Conservation (phyloP, 495 filamentous ascomycete genomes). For the Astrothelium subdiscretum region DNA sequence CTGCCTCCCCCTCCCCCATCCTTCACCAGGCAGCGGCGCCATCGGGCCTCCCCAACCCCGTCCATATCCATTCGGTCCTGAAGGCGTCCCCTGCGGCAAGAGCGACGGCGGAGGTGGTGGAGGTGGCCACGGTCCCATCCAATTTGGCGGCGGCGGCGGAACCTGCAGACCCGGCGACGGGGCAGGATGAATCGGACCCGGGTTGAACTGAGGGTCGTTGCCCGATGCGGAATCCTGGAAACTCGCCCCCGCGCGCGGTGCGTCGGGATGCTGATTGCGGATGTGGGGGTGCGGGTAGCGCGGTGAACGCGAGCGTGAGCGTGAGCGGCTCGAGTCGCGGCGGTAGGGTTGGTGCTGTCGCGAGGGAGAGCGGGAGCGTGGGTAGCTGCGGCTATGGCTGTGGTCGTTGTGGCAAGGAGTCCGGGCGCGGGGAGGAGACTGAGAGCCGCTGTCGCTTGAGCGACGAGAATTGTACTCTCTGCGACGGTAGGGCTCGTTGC, state of each 20-base stretch:
- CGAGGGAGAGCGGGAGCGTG: neutral
- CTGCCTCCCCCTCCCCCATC: neutral
- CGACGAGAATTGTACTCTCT: neutral
- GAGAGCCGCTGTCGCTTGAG: neutral
- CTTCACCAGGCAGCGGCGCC: neutral
- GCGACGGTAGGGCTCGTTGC: neutral
- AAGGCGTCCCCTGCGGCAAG: neutral
- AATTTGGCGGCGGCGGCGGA: conserved; percentile 2
- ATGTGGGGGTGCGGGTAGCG: neutral
- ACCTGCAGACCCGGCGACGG: neutral
- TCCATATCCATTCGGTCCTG: neutral
- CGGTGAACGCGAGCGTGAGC: neutral
- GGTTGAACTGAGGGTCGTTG: neutral
- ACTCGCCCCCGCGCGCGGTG: too few relatives aligned
- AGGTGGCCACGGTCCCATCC: conserved; percentile 5
- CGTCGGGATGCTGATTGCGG: neutral
- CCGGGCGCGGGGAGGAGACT: neutral
- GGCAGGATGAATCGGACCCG: neutral
- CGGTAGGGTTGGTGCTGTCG: too few relatives aligned
- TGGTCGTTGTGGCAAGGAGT: neutral
- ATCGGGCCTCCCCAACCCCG: neutral
- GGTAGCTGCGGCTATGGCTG: neutral
- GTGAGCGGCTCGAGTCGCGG: neutral
- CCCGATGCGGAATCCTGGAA: too few relatives aligned
- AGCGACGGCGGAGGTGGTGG: conserved; percentile 3